Evolutionary conservation across 768 basidiomycete genomes (phyloP).

Genomic region (Multifurca ochricompacta): DNA sequence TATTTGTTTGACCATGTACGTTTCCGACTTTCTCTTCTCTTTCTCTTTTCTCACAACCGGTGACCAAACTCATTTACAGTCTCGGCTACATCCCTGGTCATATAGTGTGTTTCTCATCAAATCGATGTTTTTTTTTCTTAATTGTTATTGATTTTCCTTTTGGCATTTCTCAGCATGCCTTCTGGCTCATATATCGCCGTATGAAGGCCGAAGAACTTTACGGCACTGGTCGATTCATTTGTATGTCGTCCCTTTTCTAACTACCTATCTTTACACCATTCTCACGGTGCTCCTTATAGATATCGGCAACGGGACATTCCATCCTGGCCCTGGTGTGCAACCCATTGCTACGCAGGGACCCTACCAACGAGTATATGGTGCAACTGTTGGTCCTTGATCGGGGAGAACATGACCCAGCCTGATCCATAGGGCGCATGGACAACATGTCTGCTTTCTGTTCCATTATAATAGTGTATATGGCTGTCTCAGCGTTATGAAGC

Average conservation of each 20-base stretch:
- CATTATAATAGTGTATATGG: background rate
- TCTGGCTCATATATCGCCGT: slow-evolving; percentile 88
- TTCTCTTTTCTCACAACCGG: background rate
- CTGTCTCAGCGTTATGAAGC: too few species aligned
- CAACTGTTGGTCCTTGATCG: background rate
- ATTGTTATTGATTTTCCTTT: background rate
- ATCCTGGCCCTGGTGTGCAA: background rate
- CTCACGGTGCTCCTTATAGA: slow-evolving; percentile 18
- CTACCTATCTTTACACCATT: background rate
- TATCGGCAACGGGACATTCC: slow-evolving; percentile 26
- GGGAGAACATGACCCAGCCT: background rate
- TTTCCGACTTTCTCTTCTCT: slow-evolving; percentile 4
- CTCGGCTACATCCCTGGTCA: slow-evolving; percentile 71
- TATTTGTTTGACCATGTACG: slow-evolving; percentile 68
- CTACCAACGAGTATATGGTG: slow-evolving; percentile 7
- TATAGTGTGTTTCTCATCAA: slow-evolving; percentile 31
- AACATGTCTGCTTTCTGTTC: background rate
- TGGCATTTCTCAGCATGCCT: slow-evolving; percentile 49
- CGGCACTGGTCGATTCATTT: slow-evolving; percentile 66
- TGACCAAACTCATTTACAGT: slow-evolving; percentile 30
- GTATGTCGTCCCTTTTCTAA: slow-evolving; percentile 40
- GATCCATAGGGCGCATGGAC: background rate
- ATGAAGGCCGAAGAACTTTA: slow-evolving; percentile 82
- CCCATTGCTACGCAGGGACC: slow-evolving; percentile 2
- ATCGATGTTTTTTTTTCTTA: background rate